phyloP scores from a whole-genome alignment of 495 filamentous ascomycete genomes.

The Penicillium cosmopolitanum region DNA sequence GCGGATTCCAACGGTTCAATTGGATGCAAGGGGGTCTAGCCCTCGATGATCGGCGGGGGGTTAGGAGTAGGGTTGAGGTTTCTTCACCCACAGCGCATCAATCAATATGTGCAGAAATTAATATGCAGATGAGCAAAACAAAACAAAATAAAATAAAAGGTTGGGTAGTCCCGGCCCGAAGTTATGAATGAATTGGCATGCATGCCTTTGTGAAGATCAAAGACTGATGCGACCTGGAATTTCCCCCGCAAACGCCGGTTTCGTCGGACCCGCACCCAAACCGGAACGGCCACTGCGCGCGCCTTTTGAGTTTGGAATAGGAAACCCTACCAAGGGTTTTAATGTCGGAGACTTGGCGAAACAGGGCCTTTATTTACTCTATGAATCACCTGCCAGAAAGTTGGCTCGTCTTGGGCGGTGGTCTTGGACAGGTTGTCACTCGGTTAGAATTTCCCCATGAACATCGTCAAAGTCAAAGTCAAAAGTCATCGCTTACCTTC shows the following conservation, averaged over 20 bases:
- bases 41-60: background rate
- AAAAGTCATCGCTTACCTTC: no score
- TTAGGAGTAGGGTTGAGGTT: no score
- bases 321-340: no score
- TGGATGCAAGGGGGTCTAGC: conserved; percentile 3
- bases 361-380: no score
- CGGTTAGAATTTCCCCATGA: background rate
- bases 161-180: no score
- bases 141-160: background rate
- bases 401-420: background rate
- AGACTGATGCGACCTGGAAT: background rate
- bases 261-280: background rate
- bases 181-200: no score
- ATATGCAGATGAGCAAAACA: background rate
- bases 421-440: background rate
- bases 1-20: background rate
- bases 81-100: no score
- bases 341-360: no score
- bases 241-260: background rate
- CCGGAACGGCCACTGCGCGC: background rate
- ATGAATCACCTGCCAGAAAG: no score
- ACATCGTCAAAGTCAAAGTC: no score
- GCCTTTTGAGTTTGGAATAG: background rate
- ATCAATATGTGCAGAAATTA: background rate
- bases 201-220: no score